phyloP scores from a whole-genome alignment of 108 stramenopile species.

The Cyclostephanos invisitatus region DNA sequence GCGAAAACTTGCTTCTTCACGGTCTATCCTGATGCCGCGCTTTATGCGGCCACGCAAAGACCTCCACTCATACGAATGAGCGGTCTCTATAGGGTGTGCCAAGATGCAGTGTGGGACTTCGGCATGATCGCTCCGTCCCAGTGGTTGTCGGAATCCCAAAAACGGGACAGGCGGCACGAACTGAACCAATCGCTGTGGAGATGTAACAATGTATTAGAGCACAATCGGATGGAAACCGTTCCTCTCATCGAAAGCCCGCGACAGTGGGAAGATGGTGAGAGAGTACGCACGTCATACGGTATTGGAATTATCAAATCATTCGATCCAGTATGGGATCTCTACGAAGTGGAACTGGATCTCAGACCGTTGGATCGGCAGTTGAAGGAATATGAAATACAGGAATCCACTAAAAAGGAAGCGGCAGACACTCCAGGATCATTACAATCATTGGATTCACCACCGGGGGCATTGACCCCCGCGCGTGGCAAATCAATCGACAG shows the following conservation, averaged over 20 bases:
- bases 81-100: conserved; percentile 77
- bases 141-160: conserved; percentile 75
- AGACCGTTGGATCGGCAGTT: conserved; percentile 82
- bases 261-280: conserved; percentile 70
- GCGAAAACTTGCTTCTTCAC: conserved; percentile 84
- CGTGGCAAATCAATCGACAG: conserved; percentile 30
- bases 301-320: conserved; percentile 67
- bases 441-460: conserved; percentile 15
- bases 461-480: not conserved
- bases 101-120: conserved; percentile 85
- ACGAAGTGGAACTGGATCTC: conserved; percentile 88
- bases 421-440: conserved; percentile 28
- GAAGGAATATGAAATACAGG: conserved; percentile 50
- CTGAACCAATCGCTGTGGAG: conserved; percentile 84
- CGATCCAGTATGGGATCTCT: conserved; percentile 72
- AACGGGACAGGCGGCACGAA: conserved; percentile 70
- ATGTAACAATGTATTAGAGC: conserved; percentile 64
- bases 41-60: conserved; percentile 83
- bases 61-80: conserved; percentile 81
- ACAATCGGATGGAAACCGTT: conserved; percentile 49
- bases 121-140: conserved; percentile 63
- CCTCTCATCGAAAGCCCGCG: conserved; percentile 64
- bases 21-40: conserved; percentile 92
- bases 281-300: conserved; percentile 85
- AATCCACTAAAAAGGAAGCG: conserved; percentile 49